These are phyloP conservation scores for Pythium sukuiense DNA, from an alignment of 352 stramenopile species.

Conservation along the genomic window DNA sequence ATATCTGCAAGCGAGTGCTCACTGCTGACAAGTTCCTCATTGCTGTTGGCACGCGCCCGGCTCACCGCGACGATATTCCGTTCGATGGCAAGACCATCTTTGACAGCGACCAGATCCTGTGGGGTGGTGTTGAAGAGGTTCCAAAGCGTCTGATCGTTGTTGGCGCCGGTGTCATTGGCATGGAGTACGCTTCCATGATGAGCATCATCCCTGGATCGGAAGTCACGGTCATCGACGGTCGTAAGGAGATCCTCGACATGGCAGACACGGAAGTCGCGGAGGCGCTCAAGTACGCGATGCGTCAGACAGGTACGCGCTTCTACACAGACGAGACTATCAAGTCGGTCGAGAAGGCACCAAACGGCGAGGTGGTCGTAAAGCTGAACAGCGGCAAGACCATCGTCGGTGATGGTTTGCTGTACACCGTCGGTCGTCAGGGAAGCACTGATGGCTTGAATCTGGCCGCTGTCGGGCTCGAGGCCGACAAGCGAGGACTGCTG, in stretches of 20 bases:
- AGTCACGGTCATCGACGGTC: slow-evolving; percentile 87
- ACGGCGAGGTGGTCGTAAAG: slow-evolving; percentile 80
- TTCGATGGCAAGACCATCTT: slow-evolving; percentile 85
- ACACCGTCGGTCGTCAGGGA: slow-evolving; percentile 79
- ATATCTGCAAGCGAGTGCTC: slow-evolving; percentile 86
- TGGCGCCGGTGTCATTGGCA: slow-evolving; percentile 87
- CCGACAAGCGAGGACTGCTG: slow-evolving; percentile 79
- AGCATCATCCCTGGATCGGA: slow-evolving; percentile 86
- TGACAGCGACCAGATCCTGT: slow-evolving; percentile 84
- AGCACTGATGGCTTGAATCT: slow-evolving; percentile 83
- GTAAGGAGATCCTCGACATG: slow-evolving; percentile 81
- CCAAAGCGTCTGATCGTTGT: slow-evolving; percentile 79
- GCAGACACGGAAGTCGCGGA: slow-evolving; percentile 86
- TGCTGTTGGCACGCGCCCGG: slow-evolving; percentile 79
- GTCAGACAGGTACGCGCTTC: slow-evolving; percentile 85
- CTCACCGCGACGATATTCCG: slow-evolving; percentile 71
- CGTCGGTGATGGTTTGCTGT: slow-evolving; percentile 73
- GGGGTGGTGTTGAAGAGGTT: slow-evolving; percentile 57
- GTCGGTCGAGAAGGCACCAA: slow-evolving; percentile 58
- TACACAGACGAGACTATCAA: slow-evolving; percentile 78
- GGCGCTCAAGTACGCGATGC: slow-evolving; percentile 89
- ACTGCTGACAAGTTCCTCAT: slow-evolving; percentile 86
- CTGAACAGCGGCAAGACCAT: slow-evolving; percentile 78
- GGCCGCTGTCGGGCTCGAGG: slow-evolving; percentile 71
- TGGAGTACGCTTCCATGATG: slow-evolving; percentile 92